Percentiles rank a stretch among this genome's conserved stretches.
Conservation (phyloP, 371 early-diverging fungal genomes). For the Mucor indicus region DNA sequence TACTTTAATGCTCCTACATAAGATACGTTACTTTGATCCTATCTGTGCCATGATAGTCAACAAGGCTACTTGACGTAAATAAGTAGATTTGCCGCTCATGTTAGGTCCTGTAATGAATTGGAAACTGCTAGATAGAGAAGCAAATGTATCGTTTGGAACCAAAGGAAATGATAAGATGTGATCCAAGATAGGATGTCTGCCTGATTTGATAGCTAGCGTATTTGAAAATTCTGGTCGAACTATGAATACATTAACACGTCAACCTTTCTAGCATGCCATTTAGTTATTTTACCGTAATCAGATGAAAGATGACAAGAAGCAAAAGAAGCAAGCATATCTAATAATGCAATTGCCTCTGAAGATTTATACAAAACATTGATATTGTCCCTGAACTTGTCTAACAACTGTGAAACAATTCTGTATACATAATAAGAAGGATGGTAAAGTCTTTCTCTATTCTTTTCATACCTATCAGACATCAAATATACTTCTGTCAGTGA, state of each 20-base stretch:
- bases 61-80: slow-evolving; percentile 87
- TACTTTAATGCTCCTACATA: not conserved
- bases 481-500: slow-evolving; percentile 84
- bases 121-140: slow-evolving; percentile 63
- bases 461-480: slow-evolving; percentile 71
- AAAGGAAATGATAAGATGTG: slow-evolving; percentile 41
- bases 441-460: not conserved
- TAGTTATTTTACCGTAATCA: slow-evolving; percentile 43
- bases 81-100: slow-evolving; percentile 97
- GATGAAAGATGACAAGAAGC: slow-evolving; percentile 55
- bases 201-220: slow-evolving; percentile 74
- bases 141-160: slow-evolving; percentile 81
- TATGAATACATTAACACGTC: slow-evolving; percentile 4
- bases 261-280: not conserved
- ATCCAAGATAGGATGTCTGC: slow-evolving; percentile 84
- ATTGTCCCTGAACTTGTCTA: slow-evolving; percentile 52
- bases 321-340: slow-evolving; percentile 83
- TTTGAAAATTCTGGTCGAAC: slow-evolving; percentile 83
- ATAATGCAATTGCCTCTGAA: slow-evolving; percentile 77
- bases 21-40: slow-evolving; percentile 51
- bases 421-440: not conserved
- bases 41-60: slow-evolving; percentile 94
- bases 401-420: slow-evolving; percentile 64
- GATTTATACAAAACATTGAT: slow-evolving; percentile 72
- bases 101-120: slow-evolving; percentile 97